These are phyloP conservation scores for Coniochaeta ligniaria DNA, from an alignment of 2,329 filamentous ascomycete genomes.

Conservation along the genomic window DNA sequence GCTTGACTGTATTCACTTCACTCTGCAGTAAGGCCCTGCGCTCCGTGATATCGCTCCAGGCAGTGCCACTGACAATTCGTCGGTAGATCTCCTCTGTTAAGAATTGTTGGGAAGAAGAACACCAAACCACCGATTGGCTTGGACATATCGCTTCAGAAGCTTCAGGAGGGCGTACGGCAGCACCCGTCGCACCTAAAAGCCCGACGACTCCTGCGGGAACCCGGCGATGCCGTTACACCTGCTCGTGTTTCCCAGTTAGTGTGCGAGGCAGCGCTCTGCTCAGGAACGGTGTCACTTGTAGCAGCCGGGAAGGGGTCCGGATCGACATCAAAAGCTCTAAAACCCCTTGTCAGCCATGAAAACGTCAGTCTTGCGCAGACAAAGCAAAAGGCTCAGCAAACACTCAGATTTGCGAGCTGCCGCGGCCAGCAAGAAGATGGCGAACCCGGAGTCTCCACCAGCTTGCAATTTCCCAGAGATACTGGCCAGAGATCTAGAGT, in stretches of 20 bases:
- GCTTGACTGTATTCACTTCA: not conserved
- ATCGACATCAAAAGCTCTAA: not conserved
- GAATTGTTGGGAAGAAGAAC: not conserved
- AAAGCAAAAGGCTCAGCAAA: not conserved
- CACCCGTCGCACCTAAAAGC: not conserved
- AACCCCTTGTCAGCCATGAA: not conserved
- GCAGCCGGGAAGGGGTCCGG: not conserved
- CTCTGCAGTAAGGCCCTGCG: not conserved
- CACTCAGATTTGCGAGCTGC: not conserved
- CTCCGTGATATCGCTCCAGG: not conserved
- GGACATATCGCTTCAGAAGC: not conserved
- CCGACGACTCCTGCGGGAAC: not conserved
- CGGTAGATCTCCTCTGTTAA: not conserved
- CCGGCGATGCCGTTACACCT: constrained; percentile 1
- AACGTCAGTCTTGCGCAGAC: not conserved
- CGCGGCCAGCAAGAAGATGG: constrained; percentile 2
- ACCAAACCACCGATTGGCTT: not conserved
- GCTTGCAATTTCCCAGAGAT: constrained; percentile 47
- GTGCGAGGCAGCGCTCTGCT: not conserved
- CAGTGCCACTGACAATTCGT: not conserved
- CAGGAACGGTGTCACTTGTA: not conserved
- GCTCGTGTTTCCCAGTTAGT: not conserved
- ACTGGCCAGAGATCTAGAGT: constrained; percentile 45
- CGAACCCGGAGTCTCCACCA: constrained; percentile 5
- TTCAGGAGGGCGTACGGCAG: constrained; percentile 1